Percentiles rank a stretch among this genome's conserved stretches.
Conservation (phyloP, 148 eudicot species). For the Amaranthus palmeri region DNA sequence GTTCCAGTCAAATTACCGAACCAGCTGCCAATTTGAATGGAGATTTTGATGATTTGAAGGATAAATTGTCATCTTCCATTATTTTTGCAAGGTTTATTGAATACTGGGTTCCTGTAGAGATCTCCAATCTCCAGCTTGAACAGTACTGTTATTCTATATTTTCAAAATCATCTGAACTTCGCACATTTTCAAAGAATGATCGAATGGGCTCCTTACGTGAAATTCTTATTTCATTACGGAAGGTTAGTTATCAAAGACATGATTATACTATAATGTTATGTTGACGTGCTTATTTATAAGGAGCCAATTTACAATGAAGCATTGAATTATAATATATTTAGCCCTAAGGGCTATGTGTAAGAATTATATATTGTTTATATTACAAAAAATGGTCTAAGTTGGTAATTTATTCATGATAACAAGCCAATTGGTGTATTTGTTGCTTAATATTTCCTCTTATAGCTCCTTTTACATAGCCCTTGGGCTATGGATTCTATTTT, state of each 20-base stretch:
- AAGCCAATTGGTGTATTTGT: too few relatives aligned
- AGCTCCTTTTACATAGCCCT: too few relatives aligned
- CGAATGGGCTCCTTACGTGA: constrained; percentile 43
- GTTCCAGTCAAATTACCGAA: constrained; percentile 20
- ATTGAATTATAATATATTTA: too few relatives aligned
- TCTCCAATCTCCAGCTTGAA: constrained; percentile 72
- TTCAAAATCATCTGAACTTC: constrained; percentile 42
- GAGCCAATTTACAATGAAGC: too few relatives aligned
- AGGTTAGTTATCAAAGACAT: constrained; percentile 39
- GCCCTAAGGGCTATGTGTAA: too few relatives aligned
- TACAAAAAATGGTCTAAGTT: too few relatives aligned
- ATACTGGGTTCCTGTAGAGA: constrained; percentile 73
- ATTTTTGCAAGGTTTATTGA: constrained; percentile 48
- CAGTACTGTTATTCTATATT: constrained; percentile 55
- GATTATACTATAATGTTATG: background rate
- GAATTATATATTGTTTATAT: too few relatives aligned
- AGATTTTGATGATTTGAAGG: constrained; percentile 35
- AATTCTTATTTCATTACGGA: constrained; percentile 42
- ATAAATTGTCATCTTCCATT: constrained; percentile 37
- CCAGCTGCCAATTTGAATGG: constrained; percentile 19
- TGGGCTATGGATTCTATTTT: too few relatives aligned
- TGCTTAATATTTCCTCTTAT: too few relatives aligned
- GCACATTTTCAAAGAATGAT: constrained; percentile 39
- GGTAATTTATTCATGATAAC: too few relatives aligned
- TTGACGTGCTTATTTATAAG: background rate